phyloP scores from a whole-genome alignment of 1,284 basidiomycete species.

The Trametes polyzona region DNA sequence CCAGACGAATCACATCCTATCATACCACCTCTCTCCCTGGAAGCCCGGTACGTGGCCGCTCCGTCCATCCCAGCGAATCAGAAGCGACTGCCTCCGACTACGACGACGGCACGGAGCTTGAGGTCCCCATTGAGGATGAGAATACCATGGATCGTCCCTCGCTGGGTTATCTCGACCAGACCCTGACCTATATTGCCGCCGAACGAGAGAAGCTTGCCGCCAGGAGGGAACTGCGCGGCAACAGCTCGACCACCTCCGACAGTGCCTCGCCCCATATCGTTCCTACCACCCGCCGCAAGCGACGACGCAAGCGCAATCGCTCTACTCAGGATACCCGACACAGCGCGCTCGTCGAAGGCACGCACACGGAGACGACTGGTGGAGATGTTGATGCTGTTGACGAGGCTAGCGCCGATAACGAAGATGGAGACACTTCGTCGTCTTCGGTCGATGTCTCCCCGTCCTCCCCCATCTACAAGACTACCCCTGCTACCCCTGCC shows the following conservation, averaged over 20 bases:
- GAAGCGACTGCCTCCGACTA: slow-evolving; percentile 37
- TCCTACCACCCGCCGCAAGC: slow-evolving; percentile 43
- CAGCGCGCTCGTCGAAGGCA: slow-evolving; percentile 27
- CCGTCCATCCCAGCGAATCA: slow-evolving; percentile 32
- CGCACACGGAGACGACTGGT: slow-evolving; percentile 14
- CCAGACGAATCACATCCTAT: slow-evolving; percentile 65
- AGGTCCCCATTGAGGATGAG: slow-evolving; percentile 31
- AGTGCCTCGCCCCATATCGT: slow-evolving; percentile 32
- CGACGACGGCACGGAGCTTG: slow-evolving; percentile 29
- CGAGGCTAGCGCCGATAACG: slow-evolving; percentile 29
- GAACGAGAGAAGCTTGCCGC: slow-evolving; percentile 57
- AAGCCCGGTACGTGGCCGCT: slow-evolving; percentile 31
- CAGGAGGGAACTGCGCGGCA: slow-evolving; percentile 43
- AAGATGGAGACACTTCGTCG: slow-evolving; percentile 29
- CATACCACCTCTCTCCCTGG: slow-evolving; percentile 41
- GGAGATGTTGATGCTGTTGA: slow-evolving; percentile 22
- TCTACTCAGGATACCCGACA: slow-evolving; percentile 31
- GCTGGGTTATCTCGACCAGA: slow-evolving; percentile 65
- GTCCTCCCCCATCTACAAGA: slow-evolving; percentile 42
- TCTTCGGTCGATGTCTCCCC: slow-evolving; percentile 38
- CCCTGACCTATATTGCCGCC: slow-evolving; percentile 66
- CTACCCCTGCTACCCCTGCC: slow-evolving; percentile 43
- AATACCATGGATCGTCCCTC: slow-evolving; percentile 48
- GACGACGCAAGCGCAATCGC: slow-evolving; percentile 50
- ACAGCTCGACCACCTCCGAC: slow-evolving; percentile 44